Evolutionary conservation across 1,284 basidiomycete genomes (phyloP), one percentile per base, ranked within the genome.

Genomic region (Leccinum pachyderme): DNA sequence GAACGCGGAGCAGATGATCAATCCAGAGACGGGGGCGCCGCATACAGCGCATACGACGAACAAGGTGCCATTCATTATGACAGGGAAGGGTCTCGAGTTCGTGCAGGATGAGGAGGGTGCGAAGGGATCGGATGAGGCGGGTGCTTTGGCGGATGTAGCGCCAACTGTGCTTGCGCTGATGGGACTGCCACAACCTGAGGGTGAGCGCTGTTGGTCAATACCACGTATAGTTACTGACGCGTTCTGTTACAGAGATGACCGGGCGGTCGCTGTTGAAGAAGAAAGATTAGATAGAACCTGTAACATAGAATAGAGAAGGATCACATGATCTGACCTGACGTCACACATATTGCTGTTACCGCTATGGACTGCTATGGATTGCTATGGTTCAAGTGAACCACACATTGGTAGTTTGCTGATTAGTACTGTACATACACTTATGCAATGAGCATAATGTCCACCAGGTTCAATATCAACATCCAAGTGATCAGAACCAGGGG

Each of bases 1-100:
- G 15, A 95, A 95, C 68, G 93, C 90, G 27, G 90, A 93, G 71
- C 91, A 95, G 76, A 96, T 96, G 93, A 76, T 87, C 59, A 91
- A 95, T 73, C 79, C 80, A 5, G 79, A 85, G 61, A 94, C 91
- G 2, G 90, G 90, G 28, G 86, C 83, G 49, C 92, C 92, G 18
- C 91, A 94, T 72, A 93, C 90, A 2, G 90, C 91, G 18, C 90
- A 91, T 65, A 91, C 89, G 48, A 87, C 87, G 60, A 94, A 94
- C 75, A 82, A 83, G 27, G 93, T 89, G n/a, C 87, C 87, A 22
- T 87, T 89, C 76, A 89, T 89, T 68, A 80, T 89, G 66, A 82
- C 84, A 8, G 83, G 83, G n/a, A 77, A 80, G 70, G 77, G 74
- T 50, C 71, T 79, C 51, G 68, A 75, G 59, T 81, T 85, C 57